Base-by-base conservation (phyloP, 2,329 filamentous ascomycete species). In the Aureobasidium uvarum region DNA sequence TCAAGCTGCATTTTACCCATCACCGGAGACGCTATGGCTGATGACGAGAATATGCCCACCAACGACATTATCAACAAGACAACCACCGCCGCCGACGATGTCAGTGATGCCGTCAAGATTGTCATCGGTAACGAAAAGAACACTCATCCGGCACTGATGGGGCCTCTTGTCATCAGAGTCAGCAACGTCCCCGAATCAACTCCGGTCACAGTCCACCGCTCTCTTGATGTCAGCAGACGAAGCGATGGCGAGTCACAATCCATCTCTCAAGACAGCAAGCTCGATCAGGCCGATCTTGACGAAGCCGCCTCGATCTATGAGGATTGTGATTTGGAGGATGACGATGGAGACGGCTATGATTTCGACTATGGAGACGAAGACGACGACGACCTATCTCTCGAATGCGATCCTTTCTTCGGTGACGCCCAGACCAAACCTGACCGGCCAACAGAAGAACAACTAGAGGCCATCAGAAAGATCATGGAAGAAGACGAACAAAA, bases 381-480 rank as follows among this genome's bases (percentile, higher is more conserved):
- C 7, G 50, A 52, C 23, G 54, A 56, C 7, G 23, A 58, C 25
- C 2, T 58, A 2, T 10, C 54, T 7, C 16, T 58, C 25, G 54
- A 58, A 2, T 18, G 33, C n/a, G 54, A 58, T 39, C 39, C 39
- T 3, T 58, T 58, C 54, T 58, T 58, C 39, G 54, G 54, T 38
- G n/a, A 20, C 7, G 10, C 25, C 18, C n/a, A 7, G 31, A 25
- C 7, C 16, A 6, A 51, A 13, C 18, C 39, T 20, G 25, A 18
- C 18, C 16, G 14, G 3, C 36, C 39, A 3, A 58, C 54, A 8
- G 23, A 43, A 14, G 38, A 43, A 18, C 54, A 45, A 33, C 25
- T 58, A 16, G 54, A 58, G 0, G 16, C 23, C 14, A 58, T 58
- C 54, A 33, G 10, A 20, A 58, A 45, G n/a, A 38, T 18, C 18